Evolutionary conservation across 345 rosid genomes (phyloP).

Genomic region (Syzygium oleosum): DNA sequence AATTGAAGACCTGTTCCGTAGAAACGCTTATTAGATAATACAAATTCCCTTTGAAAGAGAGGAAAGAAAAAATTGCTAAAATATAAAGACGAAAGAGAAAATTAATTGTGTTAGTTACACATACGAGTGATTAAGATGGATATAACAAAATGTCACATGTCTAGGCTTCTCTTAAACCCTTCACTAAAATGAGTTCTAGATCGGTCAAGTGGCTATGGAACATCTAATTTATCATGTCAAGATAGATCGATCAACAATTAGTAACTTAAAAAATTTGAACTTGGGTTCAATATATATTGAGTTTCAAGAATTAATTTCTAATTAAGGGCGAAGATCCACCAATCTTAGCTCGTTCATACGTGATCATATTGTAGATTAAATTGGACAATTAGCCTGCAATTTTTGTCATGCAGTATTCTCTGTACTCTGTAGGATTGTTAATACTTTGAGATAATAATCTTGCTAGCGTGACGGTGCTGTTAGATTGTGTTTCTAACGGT

Average conservation of each 20-base stretch:
- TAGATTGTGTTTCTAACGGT: too few relatives aligned
- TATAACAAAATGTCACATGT: background rate
- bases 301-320: background rate
- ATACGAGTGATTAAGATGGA: background rate
- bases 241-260: background rate
- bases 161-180: background rate
- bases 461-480: too few relatives aligned
- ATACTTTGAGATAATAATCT: too few relatives aligned
- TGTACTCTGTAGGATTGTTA: too few relatives aligned
- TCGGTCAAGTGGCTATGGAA: background rate
- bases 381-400: background rate
- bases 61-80: too few relatives aligned
- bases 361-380: background rate
- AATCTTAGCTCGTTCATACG: background rate
- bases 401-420: background rate
- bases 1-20: too few relatives aligned
- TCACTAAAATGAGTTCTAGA: background rate
- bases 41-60: too few relatives aligned
- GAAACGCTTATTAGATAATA: too few relatives aligned
- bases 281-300: too few relatives aligned
- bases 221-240: background rate
- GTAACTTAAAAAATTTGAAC: background rate
- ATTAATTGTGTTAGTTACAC: background rate
- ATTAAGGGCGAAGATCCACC: background rate
- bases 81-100: too few relatives aligned